Base-by-base conservation (phyloP, 345 rosid species). In the Draba incana region DNA sequence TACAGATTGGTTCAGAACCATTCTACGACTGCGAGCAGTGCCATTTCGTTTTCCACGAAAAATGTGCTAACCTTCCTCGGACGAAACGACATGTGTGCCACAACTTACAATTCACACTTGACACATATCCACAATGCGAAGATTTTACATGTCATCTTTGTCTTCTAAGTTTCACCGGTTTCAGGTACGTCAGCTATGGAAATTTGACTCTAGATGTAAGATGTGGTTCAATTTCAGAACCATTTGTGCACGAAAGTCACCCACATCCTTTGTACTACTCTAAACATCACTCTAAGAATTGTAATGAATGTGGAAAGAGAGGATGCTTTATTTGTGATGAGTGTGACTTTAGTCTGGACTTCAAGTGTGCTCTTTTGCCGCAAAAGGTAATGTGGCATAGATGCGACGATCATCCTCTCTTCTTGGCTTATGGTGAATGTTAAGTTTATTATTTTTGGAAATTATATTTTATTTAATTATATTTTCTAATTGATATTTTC, bases 361-460 rank as follows among this genome's bases (percentile, higher is more conserved):
- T 4, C 5, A 5, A 4, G 12, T 63, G 68, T 1, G 55, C 55
- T 12, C 1, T 35, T 47, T 31, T 63, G 23, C 68, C 68, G 4
- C 1, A 47, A 31, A 63, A 5, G 57, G 55, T 63, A 16, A 43
- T 27, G 51, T 35, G 10, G 1, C 4, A 35, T 3, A 46, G 52
- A 24, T 46, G 47, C 3, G 56, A 62, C 13, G 54, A 46, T 11
- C 67, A 47, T 46, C 67, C 67, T 46, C 30, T 62, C 16, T 47
- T 11, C 24, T 20, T 62, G 30, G 16, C 16, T n/a, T 33, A 10
- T 6, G 68, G 68, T 33, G 68, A 48, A 4, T n/a, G n/a, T n/a
- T n/a, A n/a, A n/a, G n/a, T n/a, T n/a, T n/a, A n/a, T n/a, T n/a
- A n/a, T n/a, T n/a, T n/a, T n/a, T n/a, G n/a, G n/a, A n/a, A n/a